Conservation (phyloP, 2,329 filamentous ascomycete genomes). For the Pseudogymnoascus sp. region DNA sequence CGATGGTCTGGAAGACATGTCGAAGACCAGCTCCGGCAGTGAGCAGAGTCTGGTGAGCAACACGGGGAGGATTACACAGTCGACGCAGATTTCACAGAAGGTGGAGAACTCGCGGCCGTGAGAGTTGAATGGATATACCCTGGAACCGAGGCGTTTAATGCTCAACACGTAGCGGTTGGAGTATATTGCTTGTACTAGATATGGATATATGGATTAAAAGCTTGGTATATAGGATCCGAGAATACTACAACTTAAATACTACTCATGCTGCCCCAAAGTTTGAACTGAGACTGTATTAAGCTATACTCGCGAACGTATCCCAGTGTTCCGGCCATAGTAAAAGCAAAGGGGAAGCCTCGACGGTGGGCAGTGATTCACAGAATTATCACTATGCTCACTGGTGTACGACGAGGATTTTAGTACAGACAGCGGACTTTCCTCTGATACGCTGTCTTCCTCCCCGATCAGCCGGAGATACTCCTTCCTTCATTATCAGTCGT, state of each 20-base stretch:
- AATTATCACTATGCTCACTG: too few species aligned
- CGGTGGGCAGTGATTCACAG: too few species aligned
- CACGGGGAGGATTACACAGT: conserved; percentile 7
- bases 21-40: conserved; percentile 8
- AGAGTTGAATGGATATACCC: neutral
- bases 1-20: neutral
- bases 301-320: too few species aligned
- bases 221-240: neutral
- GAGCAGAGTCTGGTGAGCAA: conserved; percentile 9
- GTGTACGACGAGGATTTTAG: too few species aligned
- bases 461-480: too few species aligned
- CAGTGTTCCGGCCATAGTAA: too few species aligned
- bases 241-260: neutral
- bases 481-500: too few species aligned
- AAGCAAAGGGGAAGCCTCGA: too few species aligned
- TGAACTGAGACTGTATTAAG: neutral
- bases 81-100: conserved; percentile 8
- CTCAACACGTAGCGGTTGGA: neutral
- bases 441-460: too few species aligned
- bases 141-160: neutral
- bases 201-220: neutral
- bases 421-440: too few species aligned
- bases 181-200: neutral
- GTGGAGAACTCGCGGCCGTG: neutral
- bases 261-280: neutral